Evolutionary conservation across 2,329 filamentous ascomycete species (phyloP), one percentile per base, ranked within the genome.

Genomic region (Didymella lethalis): DNA sequence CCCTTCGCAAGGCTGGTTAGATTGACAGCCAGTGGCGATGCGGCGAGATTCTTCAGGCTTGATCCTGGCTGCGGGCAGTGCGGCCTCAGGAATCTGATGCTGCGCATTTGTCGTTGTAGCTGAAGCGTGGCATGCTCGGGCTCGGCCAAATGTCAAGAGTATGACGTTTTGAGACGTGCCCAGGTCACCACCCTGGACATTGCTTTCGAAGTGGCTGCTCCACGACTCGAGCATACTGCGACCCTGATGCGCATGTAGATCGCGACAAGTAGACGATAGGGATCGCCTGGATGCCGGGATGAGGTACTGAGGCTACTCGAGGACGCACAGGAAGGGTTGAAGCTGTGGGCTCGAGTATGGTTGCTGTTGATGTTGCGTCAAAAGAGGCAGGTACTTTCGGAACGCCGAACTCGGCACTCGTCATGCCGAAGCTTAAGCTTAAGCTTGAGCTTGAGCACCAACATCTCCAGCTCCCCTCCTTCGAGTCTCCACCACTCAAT

Each of bases 341-440:
- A 45, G 25, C 29, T 34, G 31, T 28, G 32, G 36, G 7, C 36
- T 38, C 7, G 11, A 11, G 11, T 41, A 3, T 29, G 16, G 36
- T 26, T 18, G 38, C 20, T 44, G 52, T 36, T 29, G 45, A 20
- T 16, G 8, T 44, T 34, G 18, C 28, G 7, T 29, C 29, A 16
- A 31, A 50, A 36, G 16, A 50, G 40, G 50, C 34, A 58, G 44
- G 56, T 54, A 31, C 7, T 48, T 23, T 18, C 52, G 36, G 28
- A 48, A 44, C 36, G 40, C 31, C 41, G 38, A 25, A 36, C 54
- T 59, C 56, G 62, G 52, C 52, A 31, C 46, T 49, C 55, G 52
- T 64, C 59, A 59, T 58, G 29, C 46, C 56, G 44, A 45, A 55
- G 57, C 55, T 62, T 38, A 2, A 23, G 23, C 23, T 23, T 23